phyloP scores from a whole-genome alignment of 768 basidiomycete genomes.

The Polyporus arcularius region DNA sequence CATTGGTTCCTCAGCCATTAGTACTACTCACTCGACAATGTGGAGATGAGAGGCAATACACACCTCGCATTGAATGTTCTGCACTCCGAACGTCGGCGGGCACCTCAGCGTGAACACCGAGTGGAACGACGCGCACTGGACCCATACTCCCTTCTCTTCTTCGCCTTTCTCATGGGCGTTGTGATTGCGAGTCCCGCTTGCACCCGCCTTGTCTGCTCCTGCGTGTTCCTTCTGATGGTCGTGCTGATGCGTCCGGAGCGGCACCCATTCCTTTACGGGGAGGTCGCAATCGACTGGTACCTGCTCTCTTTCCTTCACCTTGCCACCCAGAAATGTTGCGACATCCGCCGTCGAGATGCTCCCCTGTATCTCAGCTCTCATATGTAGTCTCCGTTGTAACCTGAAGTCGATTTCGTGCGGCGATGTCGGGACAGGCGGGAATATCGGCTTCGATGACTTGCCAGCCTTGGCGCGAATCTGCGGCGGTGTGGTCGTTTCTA shows the following conservation, averaged over 20 bases:
- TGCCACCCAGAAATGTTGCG: neutral
- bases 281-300: neutral
- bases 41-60: neutral
- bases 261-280: neutral
- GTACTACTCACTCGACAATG: neutral
- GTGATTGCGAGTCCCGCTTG: too few species aligned
- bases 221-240: too few species aligned
- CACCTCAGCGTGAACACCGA: slow-evolving; percentile 15
- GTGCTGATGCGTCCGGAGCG: neutral
- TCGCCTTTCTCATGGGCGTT: neutral
- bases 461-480: slow-evolving; percentile 1
- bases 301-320: neutral
- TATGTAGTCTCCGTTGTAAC: neutral
- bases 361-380: neutral
- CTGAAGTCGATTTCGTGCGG: slow-evolving; percentile 13
- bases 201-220: too few species aligned
- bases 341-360: neutral
- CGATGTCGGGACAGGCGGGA: slow-evolving; percentile 6
- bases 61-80: slow-evolving; percentile 7
- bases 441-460: slow-evolving; percentile 4
- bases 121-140: slow-evolving; percentile 14
- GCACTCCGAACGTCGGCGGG: slow-evolving; percentile 13
- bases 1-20: neutral
- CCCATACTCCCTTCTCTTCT: slow-evolving; percentile 13
- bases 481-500: slow-evolving; percentile 7